phyloP scores from a whole-genome alignment of 257 asterid genomes.

The Scutellaria galericulata region DNA sequence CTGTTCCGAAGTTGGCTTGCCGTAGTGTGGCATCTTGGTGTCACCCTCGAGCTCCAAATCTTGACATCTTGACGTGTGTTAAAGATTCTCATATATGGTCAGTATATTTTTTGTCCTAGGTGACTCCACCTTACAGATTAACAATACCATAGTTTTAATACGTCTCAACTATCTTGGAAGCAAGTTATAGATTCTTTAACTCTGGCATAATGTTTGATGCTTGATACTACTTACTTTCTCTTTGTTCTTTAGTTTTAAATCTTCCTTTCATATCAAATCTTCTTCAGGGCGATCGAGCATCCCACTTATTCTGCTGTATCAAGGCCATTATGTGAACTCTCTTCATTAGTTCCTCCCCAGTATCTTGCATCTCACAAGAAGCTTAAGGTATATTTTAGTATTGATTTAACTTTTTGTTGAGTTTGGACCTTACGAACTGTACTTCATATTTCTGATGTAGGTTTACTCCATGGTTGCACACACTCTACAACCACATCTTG shows the following conservation, averaged over 20 bases:
- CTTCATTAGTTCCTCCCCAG: constrained; percentile 88
- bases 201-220: constrained; percentile 19
- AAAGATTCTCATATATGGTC: constrained; percentile 97
- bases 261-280: constrained; percentile 33
- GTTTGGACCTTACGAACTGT: constrained; percentile 3
- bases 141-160: not conserved
- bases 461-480: constrained; percentile 94
- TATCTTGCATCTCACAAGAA: constrained; percentile 87
- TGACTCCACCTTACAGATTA: constrained; percentile 20
- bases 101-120: constrained; percentile 29
- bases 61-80: constrained; percentile 90
- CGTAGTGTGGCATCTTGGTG: constrained; percentile 99
- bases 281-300: constrained; percentile 92
- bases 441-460: constrained; percentile 43
- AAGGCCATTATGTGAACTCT: constrained; percentile 94
- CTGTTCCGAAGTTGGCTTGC: constrained; percentile 86
- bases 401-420: not conserved
- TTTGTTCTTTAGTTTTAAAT: constrained; percentile 28
- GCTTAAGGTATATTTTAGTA: constrained; percentile 65
- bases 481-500: constrained; percentile 90
- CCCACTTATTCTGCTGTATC: constrained; percentile 92
- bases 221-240: constrained; percentile 18
- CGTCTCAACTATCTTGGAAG: constrained; percentile 17
- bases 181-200: constrained; percentile 5
- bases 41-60: constrained; percentile 99